Percentiles rank a stretch among this genome's conserved stretches.
Conservation (phyloP, 2,329 filamentous ascomycete genomes). For the Chrysoporthe cubensis region DNA sequence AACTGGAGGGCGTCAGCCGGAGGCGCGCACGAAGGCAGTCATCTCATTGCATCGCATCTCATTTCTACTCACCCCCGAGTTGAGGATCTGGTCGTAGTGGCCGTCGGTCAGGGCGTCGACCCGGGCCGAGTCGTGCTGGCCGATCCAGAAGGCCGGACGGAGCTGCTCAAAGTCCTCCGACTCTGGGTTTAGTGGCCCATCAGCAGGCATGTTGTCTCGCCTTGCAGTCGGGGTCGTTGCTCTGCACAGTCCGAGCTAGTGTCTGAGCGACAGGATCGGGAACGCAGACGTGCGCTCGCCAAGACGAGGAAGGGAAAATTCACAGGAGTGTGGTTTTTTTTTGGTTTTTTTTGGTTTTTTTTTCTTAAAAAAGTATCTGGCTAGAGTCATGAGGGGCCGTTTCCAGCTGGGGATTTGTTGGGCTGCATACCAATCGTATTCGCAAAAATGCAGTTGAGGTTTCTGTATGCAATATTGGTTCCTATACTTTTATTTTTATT, state of each 20-base stretch:
- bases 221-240: neutral
- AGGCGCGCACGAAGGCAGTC: too few relatives aligned
- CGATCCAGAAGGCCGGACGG: slow-evolving; percentile 65
- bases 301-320: slow-evolving; percentile 4
- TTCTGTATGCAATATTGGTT: too few relatives aligned
- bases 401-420: neutral
- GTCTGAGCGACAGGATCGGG: neutral
- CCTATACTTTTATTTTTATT: neutral
- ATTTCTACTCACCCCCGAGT: slow-evolving; percentile 63
- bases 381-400: neutral
- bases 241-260: neutral
- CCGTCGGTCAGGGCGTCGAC: slow-evolving; percentile 63
- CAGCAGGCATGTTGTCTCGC: slow-evolving; percentile 8
- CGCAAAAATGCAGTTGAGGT: too few relatives aligned
- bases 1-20: slow-evolving; percentile 56
- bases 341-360: neutral
- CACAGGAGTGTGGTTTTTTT: neutral
- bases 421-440: neutral
- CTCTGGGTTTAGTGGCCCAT: slow-evolving; percentile 34
- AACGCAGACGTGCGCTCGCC: neutral
- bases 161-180: slow-evolving; percentile 36
- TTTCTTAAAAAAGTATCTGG: too few relatives aligned
- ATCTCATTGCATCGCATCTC: too few relatives aligned
- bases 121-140: slow-evolving; percentile 72
- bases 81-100: slow-evolving; percentile 69